A percentile compares a stretch with the other conserved stretches of the same genome.
phyloP scores from a whole-genome alignment of 768 basidiomycete genomes.

The Mycena rebaudengoi region DNA sequence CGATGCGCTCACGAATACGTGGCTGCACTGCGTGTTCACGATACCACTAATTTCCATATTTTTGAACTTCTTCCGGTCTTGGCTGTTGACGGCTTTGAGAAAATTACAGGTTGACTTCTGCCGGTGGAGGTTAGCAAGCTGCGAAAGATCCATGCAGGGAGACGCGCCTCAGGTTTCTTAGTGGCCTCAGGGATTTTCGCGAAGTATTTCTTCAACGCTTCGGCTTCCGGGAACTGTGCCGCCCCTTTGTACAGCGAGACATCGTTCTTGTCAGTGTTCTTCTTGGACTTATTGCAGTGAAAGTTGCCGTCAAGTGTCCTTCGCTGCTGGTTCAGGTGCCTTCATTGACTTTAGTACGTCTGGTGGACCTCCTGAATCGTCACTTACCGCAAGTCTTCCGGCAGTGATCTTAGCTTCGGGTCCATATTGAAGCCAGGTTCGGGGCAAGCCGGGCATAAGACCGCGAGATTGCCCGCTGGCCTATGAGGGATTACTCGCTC shows the following conservation, averaged over 20 bases:
- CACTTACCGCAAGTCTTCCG: neutral
- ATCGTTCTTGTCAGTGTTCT: constrained; percentile 3
- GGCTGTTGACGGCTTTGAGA: constrained; percentile 35
- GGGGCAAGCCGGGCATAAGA: constrained; percentile 8
- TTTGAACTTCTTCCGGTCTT: constrained; percentile 38
- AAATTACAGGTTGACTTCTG: constrained; percentile 33
- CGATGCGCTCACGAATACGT: constrained; percentile 25
- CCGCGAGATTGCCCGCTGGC: neutral
- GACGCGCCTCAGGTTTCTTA: neutral
- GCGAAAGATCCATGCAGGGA: no score
- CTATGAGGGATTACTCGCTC: neutral
- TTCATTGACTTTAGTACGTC: no score
- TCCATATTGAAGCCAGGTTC: constrained; percentile 20
- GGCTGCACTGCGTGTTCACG: constrained; percentile 36
- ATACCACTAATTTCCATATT: constrained; percentile 35
- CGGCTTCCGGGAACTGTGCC: neutral
- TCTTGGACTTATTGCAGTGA: constrained; percentile 11
- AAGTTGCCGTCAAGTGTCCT: neutral
- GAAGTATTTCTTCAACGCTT: neutral
- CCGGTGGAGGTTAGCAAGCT: neutral
- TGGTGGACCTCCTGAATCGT: no score
- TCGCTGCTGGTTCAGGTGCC: constrained; percentile 1
- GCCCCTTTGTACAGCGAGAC: neutral
- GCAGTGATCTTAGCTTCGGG: neutral
- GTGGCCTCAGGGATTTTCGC: no score